These are phyloP conservation scores for Dendrocalamus sinicus DNA, from an alignment of 176 grass and related monocot species.

Conservation along the genomic window DNA sequence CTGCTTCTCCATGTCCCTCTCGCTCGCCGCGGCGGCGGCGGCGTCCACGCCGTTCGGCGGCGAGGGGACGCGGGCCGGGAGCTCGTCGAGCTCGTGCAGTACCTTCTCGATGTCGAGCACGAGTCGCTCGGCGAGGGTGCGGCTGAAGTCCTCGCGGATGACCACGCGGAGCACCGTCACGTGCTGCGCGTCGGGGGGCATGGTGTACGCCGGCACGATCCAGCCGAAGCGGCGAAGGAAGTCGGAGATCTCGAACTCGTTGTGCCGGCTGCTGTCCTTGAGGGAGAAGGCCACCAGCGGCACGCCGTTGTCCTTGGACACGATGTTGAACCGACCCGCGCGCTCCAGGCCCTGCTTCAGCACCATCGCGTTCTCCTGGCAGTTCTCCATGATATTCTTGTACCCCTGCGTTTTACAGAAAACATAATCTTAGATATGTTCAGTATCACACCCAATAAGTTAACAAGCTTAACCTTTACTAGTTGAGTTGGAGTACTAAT, in stretches of 20 bases:
- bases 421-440: too few relatives aligned
- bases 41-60: slow-evolving; percentile 18
- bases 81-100: slow-evolving; percentile 71
- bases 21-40: not conserved
- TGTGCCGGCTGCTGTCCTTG: slow-evolving; percentile 74
- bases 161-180: slow-evolving; percentile 77
- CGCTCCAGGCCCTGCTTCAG: slow-evolving; percentile 72
- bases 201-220: slow-evolving; percentile 95
- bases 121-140: slow-evolving; percentile 84
- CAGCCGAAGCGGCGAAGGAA: slow-evolving; percentile 83
- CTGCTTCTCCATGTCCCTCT: slow-evolving; percentile 34
- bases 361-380: slow-evolving; percentile 85
- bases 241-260: slow-evolving; percentile 91
- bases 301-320: slow-evolving; percentile 92
- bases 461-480: too few relatives aligned
- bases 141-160: slow-evolving; percentile 87
- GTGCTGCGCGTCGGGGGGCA: slow-evolving; percentile 83
- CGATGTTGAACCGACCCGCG: slow-evolving; percentile 70
- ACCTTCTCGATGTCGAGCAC: slow-evolving; percentile 78
- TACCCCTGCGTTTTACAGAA: slow-evolving; percentile 54
- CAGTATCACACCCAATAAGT: too few relatives aligned
- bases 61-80: slow-evolving; percentile 30
- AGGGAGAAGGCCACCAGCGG: slow-evolving; percentile 95
- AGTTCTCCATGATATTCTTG: slow-evolving; percentile 90
- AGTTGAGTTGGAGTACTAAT: too few relatives aligned